Evolutionary conservation across 352 stramenopile species (phyloP).

Genomic region (Achlya hypogyna): DNA sequence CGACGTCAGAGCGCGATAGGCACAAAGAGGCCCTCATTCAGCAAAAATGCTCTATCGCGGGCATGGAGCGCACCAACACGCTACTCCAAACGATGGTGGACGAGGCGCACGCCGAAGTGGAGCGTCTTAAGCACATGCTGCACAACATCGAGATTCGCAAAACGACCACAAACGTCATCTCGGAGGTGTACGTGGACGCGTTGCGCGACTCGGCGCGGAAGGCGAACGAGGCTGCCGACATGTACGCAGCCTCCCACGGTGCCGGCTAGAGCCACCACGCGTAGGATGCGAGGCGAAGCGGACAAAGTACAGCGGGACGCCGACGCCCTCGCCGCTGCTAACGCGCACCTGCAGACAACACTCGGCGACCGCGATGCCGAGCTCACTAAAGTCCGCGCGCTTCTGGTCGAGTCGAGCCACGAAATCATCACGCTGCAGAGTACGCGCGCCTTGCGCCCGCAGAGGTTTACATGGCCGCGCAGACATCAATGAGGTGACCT

Average conservation of each 20-base stretch:
- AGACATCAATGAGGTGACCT: neutral
- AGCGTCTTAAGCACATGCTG: neutral
- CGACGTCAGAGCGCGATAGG: neutral
- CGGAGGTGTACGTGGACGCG: conserved; percentile 3
- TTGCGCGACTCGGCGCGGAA: neutral
- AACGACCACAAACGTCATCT: neutral
- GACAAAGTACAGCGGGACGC: neutral
- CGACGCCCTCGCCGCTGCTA: neutral
- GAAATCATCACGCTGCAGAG: conserved; percentile 1
- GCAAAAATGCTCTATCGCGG: conserved; percentile 4
- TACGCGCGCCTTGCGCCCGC: neutral
- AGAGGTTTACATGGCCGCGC: neutral
- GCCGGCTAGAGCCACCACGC: no score
- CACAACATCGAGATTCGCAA: neutral
- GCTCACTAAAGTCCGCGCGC: neutral
- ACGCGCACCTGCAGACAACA: neutral
- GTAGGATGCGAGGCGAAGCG: neutral
- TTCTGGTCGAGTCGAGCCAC: conserved; percentile 2
- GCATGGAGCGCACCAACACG: conserved; percentile 11
- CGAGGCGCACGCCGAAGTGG: neutral
- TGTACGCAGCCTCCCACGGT: neutral
- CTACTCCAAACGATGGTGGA: neutral
- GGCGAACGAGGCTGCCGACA: neutral
- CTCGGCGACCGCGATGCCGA: neutral
- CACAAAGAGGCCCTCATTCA: neutral